A percentile compares a stretch with the other conserved stretches of the same genome.
Conservation (phyloP, 2,329 filamentous ascomycete genomes). For the Ramularia endophylla region DNA sequence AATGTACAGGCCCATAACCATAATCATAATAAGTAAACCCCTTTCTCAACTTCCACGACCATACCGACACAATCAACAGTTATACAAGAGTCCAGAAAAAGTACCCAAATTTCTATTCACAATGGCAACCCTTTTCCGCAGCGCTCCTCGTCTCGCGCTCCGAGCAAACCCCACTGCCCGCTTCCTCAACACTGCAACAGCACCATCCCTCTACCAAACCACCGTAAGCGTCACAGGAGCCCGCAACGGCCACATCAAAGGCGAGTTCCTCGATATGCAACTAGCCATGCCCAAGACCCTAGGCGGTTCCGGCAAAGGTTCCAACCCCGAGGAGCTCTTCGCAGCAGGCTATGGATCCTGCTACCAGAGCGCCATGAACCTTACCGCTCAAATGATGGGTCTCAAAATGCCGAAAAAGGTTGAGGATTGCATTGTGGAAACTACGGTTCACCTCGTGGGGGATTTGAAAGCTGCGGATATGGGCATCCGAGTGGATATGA, state of each 20-base stretch:
- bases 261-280: constrained; percentile 12
- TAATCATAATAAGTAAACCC: no score
- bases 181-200: constrained; percentile 14
- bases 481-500: constrained; percentile 41
- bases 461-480: constrained; percentile 42
- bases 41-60: no score
- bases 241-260: constrained; percentile 13
- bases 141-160: constrained; percentile 6
- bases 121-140: constrained; percentile 7
- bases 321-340: constrained; percentile 42
- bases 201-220: constrained; percentile 12
- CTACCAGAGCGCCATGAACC: constrained; percentile 45
- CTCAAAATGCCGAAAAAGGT: constrained; percentile 37
- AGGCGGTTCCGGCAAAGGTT: constrained; percentile 31
- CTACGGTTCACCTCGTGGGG: constrained; percentile 41
- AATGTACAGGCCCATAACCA: no score
- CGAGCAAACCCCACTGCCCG: constrained; percentile 3
- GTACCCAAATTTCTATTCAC: no score
- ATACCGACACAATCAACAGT: no score
- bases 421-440: constrained; percentile 37
- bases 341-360: constrained; percentile 44
- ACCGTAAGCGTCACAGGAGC: constrained; percentile 14
- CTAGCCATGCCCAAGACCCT: constrained; percentile 15
- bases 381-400: constrained; percentile 35
- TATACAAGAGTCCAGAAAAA: no score